These are phyloP conservation scores for Neurospora discreta DNA, from an alignment of 495 filamentous ascomycete genomes.

Conservation along the genomic window DNA sequence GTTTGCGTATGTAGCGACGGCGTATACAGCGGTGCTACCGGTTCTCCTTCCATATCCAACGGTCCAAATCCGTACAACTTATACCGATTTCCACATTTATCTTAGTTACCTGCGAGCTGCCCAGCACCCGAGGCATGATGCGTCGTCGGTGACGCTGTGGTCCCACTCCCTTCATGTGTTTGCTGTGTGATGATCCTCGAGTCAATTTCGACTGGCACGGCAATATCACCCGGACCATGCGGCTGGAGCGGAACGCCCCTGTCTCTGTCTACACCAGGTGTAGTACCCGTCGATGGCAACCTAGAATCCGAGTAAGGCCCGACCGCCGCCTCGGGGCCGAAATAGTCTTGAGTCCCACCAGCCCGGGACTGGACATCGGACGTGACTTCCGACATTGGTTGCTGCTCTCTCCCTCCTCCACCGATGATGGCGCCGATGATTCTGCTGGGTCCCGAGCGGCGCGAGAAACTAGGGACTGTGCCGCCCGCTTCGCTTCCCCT, in stretches of 20 bases:
- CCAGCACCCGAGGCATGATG: constrained; percentile 8
- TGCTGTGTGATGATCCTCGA: constrained; percentile 7
- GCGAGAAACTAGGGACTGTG: neutral
- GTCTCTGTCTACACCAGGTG: constrained; percentile 4
- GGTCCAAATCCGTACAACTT: constrained; percentile 18
- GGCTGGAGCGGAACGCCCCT: constrained; percentile 17
- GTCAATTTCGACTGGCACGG: constrained; percentile 25
- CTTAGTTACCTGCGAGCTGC: neutral
- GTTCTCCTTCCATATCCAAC: neutral
- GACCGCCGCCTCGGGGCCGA: constrained; percentile 19
- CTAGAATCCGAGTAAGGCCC: constrained; percentile 26
- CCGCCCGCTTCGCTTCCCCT: constrained; percentile 5
- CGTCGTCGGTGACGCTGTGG: constrained; percentile 21
- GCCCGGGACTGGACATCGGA: constrained; percentile 15
- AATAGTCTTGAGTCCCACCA: constrained; percentile 21
- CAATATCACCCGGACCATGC: constrained; percentile 21
- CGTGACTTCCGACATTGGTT: constrained; percentile 15
- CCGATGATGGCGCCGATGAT: constrained; percentile 1
- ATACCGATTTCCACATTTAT: constrained; percentile 5
- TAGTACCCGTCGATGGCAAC: constrained; percentile 7
- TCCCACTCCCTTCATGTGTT: constrained; percentile 13
- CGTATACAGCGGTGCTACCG: neutral
- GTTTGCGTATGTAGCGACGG: neutral
- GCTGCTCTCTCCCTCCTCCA: constrained; percentile 4
- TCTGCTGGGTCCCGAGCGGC: neutral